phyloP scores from a whole-genome alignment of 2,329 filamentous ascomycete genomes.

The Penicillium polonicum region DNA sequence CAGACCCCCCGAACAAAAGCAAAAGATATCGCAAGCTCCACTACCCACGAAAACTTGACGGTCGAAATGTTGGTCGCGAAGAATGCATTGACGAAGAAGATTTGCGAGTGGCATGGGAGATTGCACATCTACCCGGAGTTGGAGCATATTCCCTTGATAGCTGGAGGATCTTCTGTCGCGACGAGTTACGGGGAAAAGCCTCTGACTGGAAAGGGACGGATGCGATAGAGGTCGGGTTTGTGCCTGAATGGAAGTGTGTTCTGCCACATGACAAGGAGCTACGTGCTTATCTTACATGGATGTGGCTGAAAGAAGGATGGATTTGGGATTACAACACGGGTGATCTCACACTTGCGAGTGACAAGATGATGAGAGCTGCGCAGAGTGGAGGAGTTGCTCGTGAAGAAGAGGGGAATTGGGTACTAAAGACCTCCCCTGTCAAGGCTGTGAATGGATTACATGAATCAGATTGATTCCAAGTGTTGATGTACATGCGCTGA shows the following conservation, averaged over 20 bases:
- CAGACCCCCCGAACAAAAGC: conserved; percentile 59
- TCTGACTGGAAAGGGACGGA: conserved; percentile 64
- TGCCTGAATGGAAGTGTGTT: conserved; percentile 90
- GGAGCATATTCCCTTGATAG: conserved; percentile 83
- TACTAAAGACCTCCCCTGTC: conserved; percentile 35
- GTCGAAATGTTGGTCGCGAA: conserved; percentile 47
- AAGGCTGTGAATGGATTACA: conserved; percentile 31
- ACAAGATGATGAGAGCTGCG: conserved; percentile 40
- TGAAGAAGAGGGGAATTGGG: conserved; percentile 43
- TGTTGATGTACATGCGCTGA: conserved; percentile 8
- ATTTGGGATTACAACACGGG: conserved; percentile 75
- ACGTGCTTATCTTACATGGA: conserved; percentile 82
- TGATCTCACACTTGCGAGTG: conserved; percentile 41
- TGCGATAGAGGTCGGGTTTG: conserved; percentile 53
- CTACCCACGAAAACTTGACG: conserved; percentile 54
- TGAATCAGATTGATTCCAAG: conserved; percentile 7
- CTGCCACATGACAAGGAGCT: conserved; percentile 82
- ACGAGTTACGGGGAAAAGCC: conserved; percentile 67
- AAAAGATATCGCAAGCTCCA: conserved; percentile 58
- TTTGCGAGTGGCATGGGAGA: conserved; percentile 68
- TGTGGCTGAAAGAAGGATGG: conserved; percentile 86
- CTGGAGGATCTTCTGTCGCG: conserved; percentile 91
- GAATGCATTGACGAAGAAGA: conserved; percentile 52
- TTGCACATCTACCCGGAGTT: conserved; percentile 75
- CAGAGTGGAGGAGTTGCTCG: conserved; percentile 42